These are phyloP conservation scores for Secale cereale DNA, from an alignment of 176 grass and related monocot species.

Conservation along the genomic window DNA sequence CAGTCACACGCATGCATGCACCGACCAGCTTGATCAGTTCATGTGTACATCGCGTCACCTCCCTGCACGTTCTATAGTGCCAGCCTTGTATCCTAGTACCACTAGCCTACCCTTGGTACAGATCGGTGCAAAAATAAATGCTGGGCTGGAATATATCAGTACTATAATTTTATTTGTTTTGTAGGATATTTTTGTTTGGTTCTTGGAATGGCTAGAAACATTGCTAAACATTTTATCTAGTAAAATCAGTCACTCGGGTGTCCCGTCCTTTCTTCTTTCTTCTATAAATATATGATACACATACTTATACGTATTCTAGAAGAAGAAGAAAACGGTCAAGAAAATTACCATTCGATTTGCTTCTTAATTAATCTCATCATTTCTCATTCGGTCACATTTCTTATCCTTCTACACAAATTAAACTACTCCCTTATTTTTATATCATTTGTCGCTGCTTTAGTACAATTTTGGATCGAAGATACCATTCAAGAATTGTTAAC, in stretches of 20 bases:
- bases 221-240: neutral
- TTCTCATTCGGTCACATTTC: neutral
- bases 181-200: neutral
- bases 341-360: neutral
- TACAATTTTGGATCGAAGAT: too few relatives aligned
- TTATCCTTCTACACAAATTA: neutral
- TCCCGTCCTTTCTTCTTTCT: too few relatives aligned
- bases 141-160: neutral
- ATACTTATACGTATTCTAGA: too few relatives aligned
- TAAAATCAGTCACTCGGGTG: too few relatives aligned
- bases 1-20: constrained; percentile 31
- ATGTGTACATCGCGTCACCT: constrained; percentile 16
- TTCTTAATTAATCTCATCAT: neutral
- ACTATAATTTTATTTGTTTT: too few relatives aligned
- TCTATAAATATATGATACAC: too few relatives aligned
- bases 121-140: neutral
- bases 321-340: too few relatives aligned
- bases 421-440: too few relatives aligned
- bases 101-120: neutral
- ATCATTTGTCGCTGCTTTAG: too few relatives aligned
- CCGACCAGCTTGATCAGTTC: neutral
- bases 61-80: constrained; percentile 40
- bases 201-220: neutral
- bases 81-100: constrained; percentile 28
- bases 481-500: too few relatives aligned